Percentiles rank a stretch among this genome's conserved stretches.
Evolutionary conservation across 208 protist genomes (phyloP).

Genomic region (Acanthamoeba polyphaga): DNA sequence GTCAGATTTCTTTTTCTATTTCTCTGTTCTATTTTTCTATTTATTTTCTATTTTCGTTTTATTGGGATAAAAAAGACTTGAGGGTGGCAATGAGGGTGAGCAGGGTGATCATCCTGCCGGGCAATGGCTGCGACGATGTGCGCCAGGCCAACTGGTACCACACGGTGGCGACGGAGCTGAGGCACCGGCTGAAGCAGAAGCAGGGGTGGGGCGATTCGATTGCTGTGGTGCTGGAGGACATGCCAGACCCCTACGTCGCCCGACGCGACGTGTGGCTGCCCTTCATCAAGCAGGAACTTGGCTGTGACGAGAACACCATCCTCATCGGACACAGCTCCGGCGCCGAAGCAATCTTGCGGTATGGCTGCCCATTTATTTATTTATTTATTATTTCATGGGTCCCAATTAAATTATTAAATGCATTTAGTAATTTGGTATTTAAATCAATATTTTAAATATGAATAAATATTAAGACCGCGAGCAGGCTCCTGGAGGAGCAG

Average conservation of each 20-base stretch:
- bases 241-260: conserved; percentile 29
- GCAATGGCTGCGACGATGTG: conserved; percentile 5
- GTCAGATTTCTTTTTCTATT: too few relatives aligned
- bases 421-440: too few relatives aligned
- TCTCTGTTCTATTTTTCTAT: too few relatives aligned
- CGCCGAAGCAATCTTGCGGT: neutral
- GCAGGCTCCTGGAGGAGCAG: conserved; percentile 46
- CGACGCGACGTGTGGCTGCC: conserved; percentile 24
- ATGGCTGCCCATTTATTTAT: neutral
- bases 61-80: too few relatives aligned
- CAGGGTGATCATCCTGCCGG: neutral
- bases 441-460: too few relatives aligned
- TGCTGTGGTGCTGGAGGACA: neutral
- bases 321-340: conserved; percentile 34
- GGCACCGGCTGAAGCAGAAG: neutral
- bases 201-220: neutral
- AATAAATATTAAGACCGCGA: too few relatives aligned
- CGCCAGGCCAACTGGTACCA: conserved; percentile 28
- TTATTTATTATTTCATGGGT: too few relatives aligned
- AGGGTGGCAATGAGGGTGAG: neutral
- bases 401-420: too few relatives aligned
- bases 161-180: neutral
- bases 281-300: conserved; percentile 37
- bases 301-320: conserved; percentile 4
- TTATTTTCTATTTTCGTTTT: too few relatives aligned